phyloP scores from a whole-genome alignment of 2,329 filamentous ascomycete genomes.

The Stagonosporopsis vannaccii region DNA sequence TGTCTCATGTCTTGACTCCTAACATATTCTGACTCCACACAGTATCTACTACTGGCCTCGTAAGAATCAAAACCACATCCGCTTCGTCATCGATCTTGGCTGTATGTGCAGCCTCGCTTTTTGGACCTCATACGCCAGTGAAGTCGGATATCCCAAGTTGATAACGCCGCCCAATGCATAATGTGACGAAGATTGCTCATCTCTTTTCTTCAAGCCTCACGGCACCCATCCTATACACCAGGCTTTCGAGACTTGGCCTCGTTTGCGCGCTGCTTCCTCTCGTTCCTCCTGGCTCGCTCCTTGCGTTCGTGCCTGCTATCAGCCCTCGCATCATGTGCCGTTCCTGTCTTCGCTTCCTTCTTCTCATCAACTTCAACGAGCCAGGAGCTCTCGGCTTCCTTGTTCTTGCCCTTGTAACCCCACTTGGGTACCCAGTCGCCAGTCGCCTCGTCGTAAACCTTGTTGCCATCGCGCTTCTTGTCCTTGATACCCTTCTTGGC shows the following conservation, averaged over 20 bases:
- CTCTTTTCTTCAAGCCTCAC: conserved; percentile 17
- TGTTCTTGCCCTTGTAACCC: conserved; percentile 92
- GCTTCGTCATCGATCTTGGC: not conserved
- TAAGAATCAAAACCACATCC: not conserved
- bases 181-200: conserved; percentile 24
- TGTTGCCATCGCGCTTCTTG: conserved; percentile 82
- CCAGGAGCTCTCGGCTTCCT: conserved; percentile 83
- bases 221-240: conserved; percentile 28
- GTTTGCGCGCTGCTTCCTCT: conserved; percentile 55
- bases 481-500: conserved; percentile 95
- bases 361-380: conserved; percentile 87
- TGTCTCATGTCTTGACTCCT: not conserved
- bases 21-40: not conserved
- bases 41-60: not conserved
- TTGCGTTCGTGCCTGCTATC: conserved; percentile 68
- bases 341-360: conserved; percentile 68
- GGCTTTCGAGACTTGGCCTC: conserved; percentile 73
- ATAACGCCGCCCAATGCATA: conserved; percentile 43
- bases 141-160: conserved; percentile 24
- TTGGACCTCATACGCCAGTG: conserved; percentile 21
- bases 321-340: conserved; percentile 65
- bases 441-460: conserved; percentile 82
- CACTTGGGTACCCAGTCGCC: conserved; percentile 93
- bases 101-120: conserved; percentile 18
- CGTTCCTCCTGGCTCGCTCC: conserved; percentile 52